Conservation (phyloP, 345 rosid species). For the Eucalyptus coolabah region DNA sequence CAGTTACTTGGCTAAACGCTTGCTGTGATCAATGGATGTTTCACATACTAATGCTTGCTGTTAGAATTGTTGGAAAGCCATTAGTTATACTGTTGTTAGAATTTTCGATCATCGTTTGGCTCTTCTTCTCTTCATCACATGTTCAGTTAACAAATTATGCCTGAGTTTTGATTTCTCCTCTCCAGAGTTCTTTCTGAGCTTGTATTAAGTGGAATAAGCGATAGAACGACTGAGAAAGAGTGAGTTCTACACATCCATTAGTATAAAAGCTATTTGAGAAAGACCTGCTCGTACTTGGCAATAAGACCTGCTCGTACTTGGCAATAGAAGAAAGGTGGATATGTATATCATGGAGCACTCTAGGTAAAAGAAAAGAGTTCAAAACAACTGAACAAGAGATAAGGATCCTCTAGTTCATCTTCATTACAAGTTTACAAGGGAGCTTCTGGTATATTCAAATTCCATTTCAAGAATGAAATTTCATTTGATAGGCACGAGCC, state of each 20-base stretch:
- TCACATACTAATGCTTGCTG: not conserved
- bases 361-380: not conserved
- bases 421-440: not conserved
- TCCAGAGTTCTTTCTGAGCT: not conserved
- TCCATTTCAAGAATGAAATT: not conserved
- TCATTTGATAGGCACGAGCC: not conserved
- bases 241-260: not conserved
- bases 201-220: not conserved
- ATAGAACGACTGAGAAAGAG: not conserved
- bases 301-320: not conserved
- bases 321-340: not conserved
- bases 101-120: too few species aligned
- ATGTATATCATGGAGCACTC: not conserved
- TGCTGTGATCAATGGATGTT: constrained; percentile 27
- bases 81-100: not conserved
- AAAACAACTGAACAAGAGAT: not conserved
- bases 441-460: not conserved
- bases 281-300: not conserved
- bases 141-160: not conserved
- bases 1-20: constrained; percentile 8
- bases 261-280: not conserved
- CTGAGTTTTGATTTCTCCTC: not conserved
- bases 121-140: too few species aligned
- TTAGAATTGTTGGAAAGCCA: not conserved
- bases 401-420: not conserved